Percentiles rank a stretch among this genome's conserved stretches.
phyloP scores from a whole-genome alignment of 176 grass and related monocot genomes.

The Cocos nucifera region DNA sequence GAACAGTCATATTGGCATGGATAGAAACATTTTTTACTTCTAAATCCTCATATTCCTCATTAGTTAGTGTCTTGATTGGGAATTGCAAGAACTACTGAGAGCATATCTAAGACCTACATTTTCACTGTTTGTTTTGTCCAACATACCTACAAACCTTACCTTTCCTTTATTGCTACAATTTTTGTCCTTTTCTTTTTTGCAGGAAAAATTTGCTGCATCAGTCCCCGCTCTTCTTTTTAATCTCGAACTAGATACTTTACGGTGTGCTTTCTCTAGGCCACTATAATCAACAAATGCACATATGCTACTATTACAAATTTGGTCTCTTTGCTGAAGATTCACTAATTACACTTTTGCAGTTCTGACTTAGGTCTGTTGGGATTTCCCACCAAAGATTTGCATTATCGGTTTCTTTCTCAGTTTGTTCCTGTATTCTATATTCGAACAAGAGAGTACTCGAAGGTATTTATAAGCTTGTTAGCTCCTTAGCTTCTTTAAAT shows the following conservation, averaged over 20 bases:
- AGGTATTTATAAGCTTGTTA: constrained; percentile 36
- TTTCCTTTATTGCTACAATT: constrained; percentile 5
- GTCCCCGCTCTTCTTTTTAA: constrained; percentile 80
- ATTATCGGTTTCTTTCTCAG: constrained; percentile 94
- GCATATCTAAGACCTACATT: too few species aligned
- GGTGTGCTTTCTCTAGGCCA: constrained; percentile 29
- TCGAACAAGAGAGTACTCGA: constrained; percentile 89
- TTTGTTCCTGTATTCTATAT: constrained; percentile 92
- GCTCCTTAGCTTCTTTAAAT: not conserved
- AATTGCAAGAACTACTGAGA: too few species aligned
- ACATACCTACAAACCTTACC: not conserved
- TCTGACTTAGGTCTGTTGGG: constrained; percentile 91
- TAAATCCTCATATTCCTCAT: too few species aligned
- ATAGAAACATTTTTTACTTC: too few species aligned
- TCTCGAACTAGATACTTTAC: constrained; percentile 86
- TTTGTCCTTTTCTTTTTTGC: constrained; percentile 19
- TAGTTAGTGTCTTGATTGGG: too few species aligned
- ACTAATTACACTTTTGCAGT: constrained; percentile 30
- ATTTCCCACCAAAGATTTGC: constrained; percentile 84
- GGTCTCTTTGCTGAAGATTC: not conserved
- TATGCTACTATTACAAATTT: not conserved
- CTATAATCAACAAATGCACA: too few species aligned
- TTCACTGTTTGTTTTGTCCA: too few species aligned
- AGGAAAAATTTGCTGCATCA: constrained; percentile 73
- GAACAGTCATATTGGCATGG: too few species aligned